A percentile compares a stretch with the other conserved stretches of the same genome.
Conservation (phyloP, 1,139 yeast species). For the Geotrichum restrictum region DNA sequence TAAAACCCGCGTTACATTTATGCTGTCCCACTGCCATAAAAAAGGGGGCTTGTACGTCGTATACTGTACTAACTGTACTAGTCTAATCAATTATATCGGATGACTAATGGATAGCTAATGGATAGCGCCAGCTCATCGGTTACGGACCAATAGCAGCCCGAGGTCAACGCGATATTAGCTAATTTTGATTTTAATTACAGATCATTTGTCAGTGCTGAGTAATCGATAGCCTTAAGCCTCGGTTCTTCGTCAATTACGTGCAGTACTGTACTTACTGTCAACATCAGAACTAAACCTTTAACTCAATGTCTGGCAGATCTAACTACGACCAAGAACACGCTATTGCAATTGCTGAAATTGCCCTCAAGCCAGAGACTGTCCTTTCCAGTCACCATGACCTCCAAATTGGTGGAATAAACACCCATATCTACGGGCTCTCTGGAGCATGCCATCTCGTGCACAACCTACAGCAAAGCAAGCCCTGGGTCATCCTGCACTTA, state of each 20-base stretch:
- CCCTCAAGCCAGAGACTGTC: slow-evolving; percentile 24
- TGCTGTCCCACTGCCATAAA: too few relatives aligned
- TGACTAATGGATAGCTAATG: background rate
- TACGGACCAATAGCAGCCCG: too few relatives aligned
- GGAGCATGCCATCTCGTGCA: slow-evolving; percentile 21
- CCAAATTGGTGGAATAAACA: slow-evolving; percentile 30
- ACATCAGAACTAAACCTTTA: too few relatives aligned
- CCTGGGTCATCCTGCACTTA: slow-evolving; percentile 27
- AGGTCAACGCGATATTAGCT: too few relatives aligned
- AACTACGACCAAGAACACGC: background rate
- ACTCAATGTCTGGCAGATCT: background rate
- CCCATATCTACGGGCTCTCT: slow-evolving; percentile 31
- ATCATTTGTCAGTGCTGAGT: background rate
- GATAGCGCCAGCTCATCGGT: too few relatives aligned
- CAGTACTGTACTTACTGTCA: background rate
- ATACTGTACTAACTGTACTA: too few relatives aligned
- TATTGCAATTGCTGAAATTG: slow-evolving; percentile 15
- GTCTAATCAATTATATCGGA: background rate
- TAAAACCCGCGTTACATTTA: too few relatives aligned
- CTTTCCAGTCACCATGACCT: slow-evolving; percentile 23
- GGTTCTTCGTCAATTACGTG: background rate
- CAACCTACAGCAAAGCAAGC: background rate
- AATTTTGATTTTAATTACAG: too few relatives aligned
- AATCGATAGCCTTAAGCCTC: background rate
- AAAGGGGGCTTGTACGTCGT: background rate